These are phyloP conservation scores for Tylopilus sp. DNA, from an alignment of 768 basidiomycete genomes.

Conservation along the genomic window DNA sequence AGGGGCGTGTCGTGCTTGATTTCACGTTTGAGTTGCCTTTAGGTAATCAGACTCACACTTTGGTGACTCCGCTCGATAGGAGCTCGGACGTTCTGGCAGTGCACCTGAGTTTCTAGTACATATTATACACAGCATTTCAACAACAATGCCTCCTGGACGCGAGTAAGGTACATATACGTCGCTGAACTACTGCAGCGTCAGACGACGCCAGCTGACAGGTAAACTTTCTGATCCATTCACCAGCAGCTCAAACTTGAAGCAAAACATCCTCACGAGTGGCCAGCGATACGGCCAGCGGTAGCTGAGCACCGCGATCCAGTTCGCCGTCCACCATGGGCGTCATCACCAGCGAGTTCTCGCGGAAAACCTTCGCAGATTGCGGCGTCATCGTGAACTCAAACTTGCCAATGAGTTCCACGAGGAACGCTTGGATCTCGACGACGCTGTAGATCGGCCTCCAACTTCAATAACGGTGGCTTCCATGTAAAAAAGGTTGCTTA, in stretches of 20 bases:
- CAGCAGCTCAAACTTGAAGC: too few relatives aligned
- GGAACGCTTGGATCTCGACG: conserved; percentile 54
- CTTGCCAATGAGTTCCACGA: conserved; percentile 41
- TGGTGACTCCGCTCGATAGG: too few relatives aligned
- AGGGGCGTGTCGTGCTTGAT: background rate
- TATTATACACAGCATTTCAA: too few relatives aligned
- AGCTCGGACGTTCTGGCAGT: too few relatives aligned
- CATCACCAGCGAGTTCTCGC: conserved; percentile 24
- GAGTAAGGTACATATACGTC: too few relatives aligned
- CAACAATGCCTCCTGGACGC: too few relatives aligned
- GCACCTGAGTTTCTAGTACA: too few relatives aligned
- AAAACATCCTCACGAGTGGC: background rate
- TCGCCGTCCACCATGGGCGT: conserved; percentile 28
- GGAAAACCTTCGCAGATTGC: conserved; percentile 24
- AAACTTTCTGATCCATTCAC: background rate
- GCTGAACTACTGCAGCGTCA: background rate
- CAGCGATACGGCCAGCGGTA: conserved; percentile 30
- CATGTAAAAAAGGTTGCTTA: conserved; percentile 6
- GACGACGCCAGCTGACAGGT: background rate
- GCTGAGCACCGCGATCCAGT: conserved; percentile 26
- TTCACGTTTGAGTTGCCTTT: too few relatives aligned
- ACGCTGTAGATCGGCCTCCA: conserved; percentile 27
- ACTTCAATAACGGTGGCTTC: background rate
- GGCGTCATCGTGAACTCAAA: conserved; percentile 44
- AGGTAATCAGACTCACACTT: too few relatives aligned